These are phyloP conservation scores for Torulaspora indica DNA, from an alignment of 805 yeast species.

Conservation along the genomic window DNA sequence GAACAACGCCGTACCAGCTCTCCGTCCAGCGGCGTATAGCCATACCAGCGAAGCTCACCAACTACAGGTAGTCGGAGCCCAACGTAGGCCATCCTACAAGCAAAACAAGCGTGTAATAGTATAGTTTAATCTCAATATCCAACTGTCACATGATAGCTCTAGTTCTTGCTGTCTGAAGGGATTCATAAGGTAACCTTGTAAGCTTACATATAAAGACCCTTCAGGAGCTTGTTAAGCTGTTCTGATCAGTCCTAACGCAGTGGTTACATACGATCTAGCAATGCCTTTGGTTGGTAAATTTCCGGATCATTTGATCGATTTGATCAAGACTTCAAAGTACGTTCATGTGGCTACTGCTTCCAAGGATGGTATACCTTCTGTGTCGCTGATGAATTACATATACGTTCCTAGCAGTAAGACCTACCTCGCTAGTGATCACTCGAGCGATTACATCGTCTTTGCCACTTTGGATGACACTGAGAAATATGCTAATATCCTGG, in stretches of 20 bases:
- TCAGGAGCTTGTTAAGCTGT: background rate
- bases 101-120: background rate
- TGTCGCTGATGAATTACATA: conserved; percentile 86
- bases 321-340: conserved; percentile 59
- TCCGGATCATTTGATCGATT: conserved; percentile 39
- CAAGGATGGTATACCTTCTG: conserved; percentile 69
- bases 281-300: conserved; percentile 36
- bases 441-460: conserved; percentile 54
- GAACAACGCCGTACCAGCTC: conserved; percentile 5
- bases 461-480: conserved; percentile 69
- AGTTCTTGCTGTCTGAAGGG: background rate
- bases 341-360: conserved; percentile 81
- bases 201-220: background rate
- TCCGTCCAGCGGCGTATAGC: conserved; percentile 2
- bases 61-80: background rate
- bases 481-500: conserved; percentile 63
- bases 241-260: too few relatives aligned
- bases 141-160: conserved; percentile 1
- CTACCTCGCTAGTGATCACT: conserved; percentile 33
- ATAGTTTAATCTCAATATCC: too few relatives aligned
- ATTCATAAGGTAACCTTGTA: background rate
- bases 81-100: background rate
- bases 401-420: conserved; percentile 46
- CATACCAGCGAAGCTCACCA: background rate
- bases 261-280: background rate